Percentiles rank a stretch among this genome's conserved stretches.
phyloP scores from a whole-genome alignment of 1,139 yeast species.

The Diutina mesorugosa region DNA sequence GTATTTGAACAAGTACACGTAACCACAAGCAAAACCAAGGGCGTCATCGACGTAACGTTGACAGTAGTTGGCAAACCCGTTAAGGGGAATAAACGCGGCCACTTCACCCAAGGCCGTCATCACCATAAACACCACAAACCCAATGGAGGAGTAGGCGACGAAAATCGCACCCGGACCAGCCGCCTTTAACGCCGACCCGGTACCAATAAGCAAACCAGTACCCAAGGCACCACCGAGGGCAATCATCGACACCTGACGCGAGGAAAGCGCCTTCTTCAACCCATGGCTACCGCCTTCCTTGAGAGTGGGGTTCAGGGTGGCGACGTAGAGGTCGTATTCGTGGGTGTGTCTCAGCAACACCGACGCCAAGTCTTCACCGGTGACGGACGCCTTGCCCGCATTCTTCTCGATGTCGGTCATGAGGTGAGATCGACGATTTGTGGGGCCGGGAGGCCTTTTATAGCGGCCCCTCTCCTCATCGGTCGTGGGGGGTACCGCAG shows the following conservation, averaged over 20 bases:
- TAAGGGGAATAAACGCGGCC: slow-evolving; percentile 60
- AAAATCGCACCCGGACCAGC: slow-evolving; percentile 66
- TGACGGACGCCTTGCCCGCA: background rate
- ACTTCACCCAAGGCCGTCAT: slow-evolving; percentile 67
- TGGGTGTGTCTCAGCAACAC: slow-evolving; percentile 32
- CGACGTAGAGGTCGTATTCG: slow-evolving; percentile 34
- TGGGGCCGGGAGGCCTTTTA: background rate
- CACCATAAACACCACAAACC: slow-evolving; percentile 51
- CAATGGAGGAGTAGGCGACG: slow-evolving; percentile 47
- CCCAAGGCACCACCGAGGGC: slow-evolving; percentile 43
- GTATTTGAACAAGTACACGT: slow-evolving; percentile 49
- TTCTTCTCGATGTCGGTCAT: background rate
- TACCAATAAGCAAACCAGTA: slow-evolving; percentile 61
- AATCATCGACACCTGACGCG: slow-evolving; percentile 68
- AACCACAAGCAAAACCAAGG: slow-evolving; percentile 67
- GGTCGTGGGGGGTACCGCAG: background rate
- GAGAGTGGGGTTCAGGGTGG: slow-evolving; percentile 29
- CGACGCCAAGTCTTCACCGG: slow-evolving; percentile 1
- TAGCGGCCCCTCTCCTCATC: background rate
- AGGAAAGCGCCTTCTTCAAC: slow-evolving; percentile 47
- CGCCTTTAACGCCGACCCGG: slow-evolving; percentile 46
- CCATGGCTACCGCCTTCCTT: slow-evolving; percentile 31
- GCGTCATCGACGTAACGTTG: slow-evolving; percentile 58
- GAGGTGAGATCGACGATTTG: background rate
- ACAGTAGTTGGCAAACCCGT: slow-evolving; percentile 63